These are phyloP conservation scores for Phylloporus gajari DNA, from an alignment of 1,284 basidiomycete genomes.

Conservation along the genomic window DNA sequence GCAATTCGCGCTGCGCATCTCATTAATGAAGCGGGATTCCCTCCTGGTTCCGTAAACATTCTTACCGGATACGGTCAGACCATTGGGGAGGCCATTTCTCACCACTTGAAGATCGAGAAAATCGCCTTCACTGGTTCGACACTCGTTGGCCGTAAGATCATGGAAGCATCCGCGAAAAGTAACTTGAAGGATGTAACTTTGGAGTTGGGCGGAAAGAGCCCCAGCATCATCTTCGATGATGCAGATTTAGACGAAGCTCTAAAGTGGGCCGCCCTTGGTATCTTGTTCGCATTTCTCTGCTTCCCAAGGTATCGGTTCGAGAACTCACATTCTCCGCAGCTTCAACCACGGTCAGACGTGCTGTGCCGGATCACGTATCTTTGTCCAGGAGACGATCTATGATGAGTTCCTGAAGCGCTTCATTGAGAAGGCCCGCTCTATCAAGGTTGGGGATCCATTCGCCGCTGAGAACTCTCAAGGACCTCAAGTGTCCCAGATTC, in stretches of 20 bases:
- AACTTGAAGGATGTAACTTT: constrained; percentile 92
- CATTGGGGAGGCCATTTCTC: constrained; percentile 71
- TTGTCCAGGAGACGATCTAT: constrained; percentile 85
- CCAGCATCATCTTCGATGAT: constrained; percentile 81
- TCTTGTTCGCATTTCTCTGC: constrained; percentile 61
- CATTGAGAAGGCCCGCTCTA: constrained; percentile 62
- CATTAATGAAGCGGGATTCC: constrained; percentile 67
- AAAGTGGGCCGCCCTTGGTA: constrained; percentile 83
- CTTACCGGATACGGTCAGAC: constrained; percentile 72
- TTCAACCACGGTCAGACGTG: constrained; percentile 88
- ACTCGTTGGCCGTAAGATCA: constrained; percentile 85
- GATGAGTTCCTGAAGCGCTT: constrained; percentile 77
- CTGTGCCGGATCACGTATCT: constrained; percentile 89
- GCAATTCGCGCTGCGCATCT: constrained; percentile 69
- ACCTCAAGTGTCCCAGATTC: constrained; percentile 84
- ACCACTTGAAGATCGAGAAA: constrained; percentile 77
- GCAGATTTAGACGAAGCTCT: constrained; percentile 83
- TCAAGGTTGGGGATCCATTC: constrained; percentile 88
- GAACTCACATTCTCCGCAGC: constrained; percentile 54
- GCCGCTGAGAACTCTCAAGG: constrained; percentile 77
- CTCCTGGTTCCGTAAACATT: constrained; percentile 79
- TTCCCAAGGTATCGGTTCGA: background rate
- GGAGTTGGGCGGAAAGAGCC: constrained; percentile 93
- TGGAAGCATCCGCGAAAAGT: constrained; percentile 83
- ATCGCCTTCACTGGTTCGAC: constrained; percentile 83